phyloP scores from a whole-genome alignment of 768 basidiomycete species.

The Cystofilobasidium bisporidii region DNA sequence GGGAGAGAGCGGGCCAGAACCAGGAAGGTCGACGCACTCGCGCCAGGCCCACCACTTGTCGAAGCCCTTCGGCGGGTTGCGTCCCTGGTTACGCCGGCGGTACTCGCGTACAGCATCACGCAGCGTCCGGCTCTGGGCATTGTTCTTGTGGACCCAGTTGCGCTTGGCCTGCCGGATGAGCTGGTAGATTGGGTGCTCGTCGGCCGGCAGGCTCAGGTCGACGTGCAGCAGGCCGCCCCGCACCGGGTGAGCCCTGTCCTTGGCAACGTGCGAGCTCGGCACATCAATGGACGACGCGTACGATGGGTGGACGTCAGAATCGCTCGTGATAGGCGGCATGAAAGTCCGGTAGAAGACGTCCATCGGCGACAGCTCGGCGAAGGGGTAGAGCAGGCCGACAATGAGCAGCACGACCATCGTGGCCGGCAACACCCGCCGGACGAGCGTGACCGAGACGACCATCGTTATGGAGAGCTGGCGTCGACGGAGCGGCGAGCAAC shows the following conservation, averaged over 20 bases:
- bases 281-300: conserved; percentile 4
- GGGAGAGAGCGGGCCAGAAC: neutral
- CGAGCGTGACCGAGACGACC: neutral
- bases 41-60: conserved; percentile 39
- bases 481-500: neutral
- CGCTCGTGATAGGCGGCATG: neutral
- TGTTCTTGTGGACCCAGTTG: conserved; percentile 35
- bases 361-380: conserved; percentile 1
- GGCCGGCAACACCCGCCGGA: neutral
- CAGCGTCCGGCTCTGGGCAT: conserved; percentile 33
- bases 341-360: conserved; percentile 2
- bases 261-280: neutral
- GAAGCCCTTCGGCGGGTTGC: conserved; percentile 36
- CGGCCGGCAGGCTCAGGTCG: conserved; percentile 30
- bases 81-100: conserved; percentile 31
- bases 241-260: conserved; percentile 19
- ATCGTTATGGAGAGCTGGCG: neutral
- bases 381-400: neutral
- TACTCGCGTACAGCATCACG: conserved; percentile 35
- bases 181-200: conserved; percentile 37
- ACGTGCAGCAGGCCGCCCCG: conserved; percentile 35
- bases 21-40: conserved; percentile 32
- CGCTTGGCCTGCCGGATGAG: conserved; percentile 34
- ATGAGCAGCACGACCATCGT: neutral
- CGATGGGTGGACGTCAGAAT: neutral